Evolutionary conservation across 1,284 basidiomycete genomes (phyloP).

Genomic region (Melampsora occidentalis): DNA sequence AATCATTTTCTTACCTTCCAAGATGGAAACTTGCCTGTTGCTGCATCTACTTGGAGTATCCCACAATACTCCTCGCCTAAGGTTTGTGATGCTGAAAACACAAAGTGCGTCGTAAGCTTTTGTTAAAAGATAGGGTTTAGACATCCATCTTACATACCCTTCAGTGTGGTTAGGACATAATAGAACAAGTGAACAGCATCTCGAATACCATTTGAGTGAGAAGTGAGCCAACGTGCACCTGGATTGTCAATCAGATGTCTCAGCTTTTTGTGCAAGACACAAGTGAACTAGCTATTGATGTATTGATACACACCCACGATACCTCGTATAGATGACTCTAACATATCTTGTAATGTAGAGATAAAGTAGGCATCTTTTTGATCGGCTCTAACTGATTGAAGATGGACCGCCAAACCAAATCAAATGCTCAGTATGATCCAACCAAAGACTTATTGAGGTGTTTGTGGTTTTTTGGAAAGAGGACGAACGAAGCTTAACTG

Average conservation of each 20-base stretch:
- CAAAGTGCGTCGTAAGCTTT: neutral
- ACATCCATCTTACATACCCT: conserved; percentile 1
- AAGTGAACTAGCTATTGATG: neutral
- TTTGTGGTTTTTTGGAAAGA: neutral
- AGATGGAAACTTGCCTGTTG: conserved; percentile 49
- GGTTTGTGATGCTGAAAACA: conserved; percentile 53
- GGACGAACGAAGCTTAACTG: conserved; percentile 23
- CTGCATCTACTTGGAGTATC: conserved; percentile 51
- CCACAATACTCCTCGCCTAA: conserved; percentile 56
- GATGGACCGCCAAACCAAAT: neutral
- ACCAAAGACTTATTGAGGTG: neutral
- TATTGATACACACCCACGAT: neutral
- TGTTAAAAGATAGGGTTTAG: neutral
- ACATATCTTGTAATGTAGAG: conserved; percentile 6
- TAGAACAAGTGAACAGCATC: conserved; percentile 32
- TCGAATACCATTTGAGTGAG: conserved; percentile 3
- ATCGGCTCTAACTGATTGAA: conserved; percentile 33
- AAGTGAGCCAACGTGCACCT: conserved; percentile 35
- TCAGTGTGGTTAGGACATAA: conserved; percentile 17
- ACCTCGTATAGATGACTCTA: conserved; percentile 28
- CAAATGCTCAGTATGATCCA: neutral
- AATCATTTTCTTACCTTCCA: conserved; percentile 46
- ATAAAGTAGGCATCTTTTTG: conserved; percentile 39
- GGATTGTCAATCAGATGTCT: neutral
- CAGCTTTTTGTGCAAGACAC: neutral